Base-by-base conservation (phyloP, 768 basidiomycete genomes). In the Amylocystis lapponica region DNA sequence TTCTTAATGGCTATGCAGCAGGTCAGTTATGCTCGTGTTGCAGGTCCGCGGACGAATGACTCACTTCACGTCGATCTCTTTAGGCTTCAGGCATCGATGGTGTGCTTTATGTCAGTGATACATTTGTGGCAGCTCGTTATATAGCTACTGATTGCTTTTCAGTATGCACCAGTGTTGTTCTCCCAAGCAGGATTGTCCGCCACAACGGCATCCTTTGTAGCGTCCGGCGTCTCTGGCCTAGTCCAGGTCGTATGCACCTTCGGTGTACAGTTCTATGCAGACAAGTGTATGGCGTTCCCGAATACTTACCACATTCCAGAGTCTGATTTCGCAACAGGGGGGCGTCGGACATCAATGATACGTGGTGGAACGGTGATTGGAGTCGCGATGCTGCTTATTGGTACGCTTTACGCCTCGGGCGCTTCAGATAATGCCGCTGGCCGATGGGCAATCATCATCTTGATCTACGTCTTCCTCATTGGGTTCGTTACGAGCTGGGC, bases 81-180 rank as follows among this genome's bases (percentile, higher is more conserved):
- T 13, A 67, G 55, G 65, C 2, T 58, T 65, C 35, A 66, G 55
- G 64, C 0, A 62, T 65, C 33, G 63, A 66, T 36, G 62, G 59
- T 31, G 63, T 63, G 0, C 57, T 66, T 23, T 64, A 63, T 49
- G 59, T 62, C 19, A 31, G 62, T 36, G 12, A 37, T 46, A n/a
- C n/a, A n/a, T 46, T 17, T 47, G 31, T 5, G 25, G 14, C 16
- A 27, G 16, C 23, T 10, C 32, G 16, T 33, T 23, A 19, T 17
- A 19, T 23, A 19, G 17, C 13, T 5, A 30, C 35, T 50, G 12
- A 23, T 13, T 14, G 14, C 5, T 34, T 21, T 16, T 8, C 55
- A 70, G 53, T 72, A 71, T 42, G 74, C 72, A 0, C 75, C 75
- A 0, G 61, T 70, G 8, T 59, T 75, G 11, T 77, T 77, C 49